Evolutionary conservation across 2,329 filamentous ascomycete species (phyloP).

Genomic region (Dothideomycetes sp.): DNA sequence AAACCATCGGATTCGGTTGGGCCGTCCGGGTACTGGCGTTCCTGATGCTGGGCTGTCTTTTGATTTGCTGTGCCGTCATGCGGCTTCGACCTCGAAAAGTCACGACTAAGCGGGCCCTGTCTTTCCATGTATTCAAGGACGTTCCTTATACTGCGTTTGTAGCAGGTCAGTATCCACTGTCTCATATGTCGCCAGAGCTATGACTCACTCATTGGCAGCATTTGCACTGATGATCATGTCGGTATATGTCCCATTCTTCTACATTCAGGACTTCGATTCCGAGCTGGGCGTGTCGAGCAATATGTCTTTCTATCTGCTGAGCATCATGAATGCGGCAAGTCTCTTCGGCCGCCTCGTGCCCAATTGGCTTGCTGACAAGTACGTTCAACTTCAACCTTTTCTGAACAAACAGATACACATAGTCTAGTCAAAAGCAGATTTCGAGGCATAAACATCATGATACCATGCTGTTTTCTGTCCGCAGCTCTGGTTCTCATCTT

Average conservation of each 20-base stretch:
- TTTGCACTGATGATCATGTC: no score
- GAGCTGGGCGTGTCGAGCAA: slow-evolving; percentile 19
- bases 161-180: no score
- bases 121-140: slow-evolving; percentile 28
- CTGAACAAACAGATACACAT: slow-evolving; percentile 18
- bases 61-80: slow-evolving; percentile 18
- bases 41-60: slow-evolving; percentile 32
- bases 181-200: slow-evolving; percentile 3
- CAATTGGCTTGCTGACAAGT: slow-evolving; percentile 26
- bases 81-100: slow-evolving; percentile 27
- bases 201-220: no score
- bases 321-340: slow-evolving; percentile 30
- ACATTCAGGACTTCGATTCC: slow-evolving; percentile 27
- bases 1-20: slow-evolving; percentile 42
- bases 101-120: slow-evolving; percentile 23
- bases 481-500: no score
- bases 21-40: slow-evolving; percentile 41
- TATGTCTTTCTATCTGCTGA: slow-evolving; percentile 31
- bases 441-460: no score
- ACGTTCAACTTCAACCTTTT: slow-evolving; percentile 26
- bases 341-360: slow-evolving; percentile 30
- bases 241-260: slow-evolving; percentile 28
- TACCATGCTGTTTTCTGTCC: no score
- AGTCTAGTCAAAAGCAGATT: no score
- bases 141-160: slow-evolving; percentile 26